Conservation (phyloP, 2,329 filamentous ascomycete genomes). For the Ophiostoma himal-ulmi region DNA sequence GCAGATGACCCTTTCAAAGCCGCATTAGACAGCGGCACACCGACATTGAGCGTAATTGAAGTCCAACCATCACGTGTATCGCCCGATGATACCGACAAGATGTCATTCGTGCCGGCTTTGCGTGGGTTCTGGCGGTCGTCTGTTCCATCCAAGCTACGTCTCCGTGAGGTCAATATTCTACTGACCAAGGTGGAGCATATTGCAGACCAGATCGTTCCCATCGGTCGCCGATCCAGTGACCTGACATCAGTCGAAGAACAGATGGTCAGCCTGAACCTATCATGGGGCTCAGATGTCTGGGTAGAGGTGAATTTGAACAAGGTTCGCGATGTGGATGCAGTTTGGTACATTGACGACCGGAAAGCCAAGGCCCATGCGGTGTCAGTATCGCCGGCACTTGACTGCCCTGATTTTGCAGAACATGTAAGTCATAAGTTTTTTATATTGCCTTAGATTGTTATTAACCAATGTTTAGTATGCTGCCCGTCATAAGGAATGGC, state of each 20-base stretch:
- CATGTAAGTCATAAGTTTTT: conserved; percentile 57
- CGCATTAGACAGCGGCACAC: conserved; percentile 50
- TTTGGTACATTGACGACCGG: conserved; percentile 72
- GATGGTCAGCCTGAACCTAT: conserved; percentile 61
- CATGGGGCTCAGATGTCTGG: conserved; percentile 71
- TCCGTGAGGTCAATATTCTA: conserved; percentile 63
- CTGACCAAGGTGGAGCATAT: conserved; percentile 78
- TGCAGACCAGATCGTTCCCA: conserved; percentile 54
- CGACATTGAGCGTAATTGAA: conserved; percentile 72
- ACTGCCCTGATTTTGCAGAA: conserved; percentile 75
- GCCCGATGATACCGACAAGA: conserved; percentile 73
- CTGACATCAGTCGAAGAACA: conserved; percentile 44
- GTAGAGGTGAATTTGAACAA: conserved; percentile 76
- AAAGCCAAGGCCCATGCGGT: conserved; percentile 55
- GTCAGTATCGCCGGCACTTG: conserved; percentile 58
- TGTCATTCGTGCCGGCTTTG: conserved; percentile 74
- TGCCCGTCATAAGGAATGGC: conserved; percentile 95
- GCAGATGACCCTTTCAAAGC: conserved; percentile 43
- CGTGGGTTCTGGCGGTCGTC: conserved; percentile 56
- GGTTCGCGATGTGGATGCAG: conserved; percentile 74
- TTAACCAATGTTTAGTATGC: conserved; percentile 37
- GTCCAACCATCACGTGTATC: conserved; percentile 62
- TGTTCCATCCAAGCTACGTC: conserved; percentile 63
- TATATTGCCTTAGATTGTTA: background rate
- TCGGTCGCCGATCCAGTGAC: conserved; percentile 13